Evolutionary conservation across 805 yeast genomes (phyloP), one percentile per base, ranked within the genome.

Genomic region (Sugiyamaella lignohabitans): DNA sequence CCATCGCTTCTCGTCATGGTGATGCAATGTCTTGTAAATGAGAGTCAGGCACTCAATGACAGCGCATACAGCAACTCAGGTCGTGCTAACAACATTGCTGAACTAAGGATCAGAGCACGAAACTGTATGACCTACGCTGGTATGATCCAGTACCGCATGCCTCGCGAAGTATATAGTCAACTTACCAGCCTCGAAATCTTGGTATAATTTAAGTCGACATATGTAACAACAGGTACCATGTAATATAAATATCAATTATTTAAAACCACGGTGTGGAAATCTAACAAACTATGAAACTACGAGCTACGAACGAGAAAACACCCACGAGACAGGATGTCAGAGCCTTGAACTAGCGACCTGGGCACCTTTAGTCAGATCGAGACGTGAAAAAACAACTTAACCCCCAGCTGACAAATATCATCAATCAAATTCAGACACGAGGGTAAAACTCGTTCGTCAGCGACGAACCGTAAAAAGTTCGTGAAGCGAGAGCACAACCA

Each of bases 111-210:
- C 51, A 72, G 83, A 53, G 87, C 95, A 2, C 83, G 80, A 63
- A 87, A 87, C 64, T 84, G 95, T 64, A 87, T 89, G 88, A 79
- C 89, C 2, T 91, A 84, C 63, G 95, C 97, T 4, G 98, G 59
- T 21, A 50, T 54, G 57, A 50, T 56, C 40, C 59, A 56, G 43
- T 42, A 48, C 37, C 21, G 60, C 34, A 51, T 57, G 56, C 53
- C 60, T 20, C 68, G 74, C 46, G 95, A 87, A 57, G 81, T 87
- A 0, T 87, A 84, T 61, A 79, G 85, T 55, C 73, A 79, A 37
- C 68, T 85, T 58, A 79, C 84, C 27, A 77, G 74, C 51, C 65
- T 85, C 48, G 95, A 85, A 32, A 40, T 46, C 24, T 20, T 35
- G 32, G 36, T 53, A 5, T 53, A 51, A 27, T 27, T 27, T n/a